Percentiles rank a stretch among this genome's conserved stretches.
Evolutionary conservation across 192 early-diverging fungal species (phyloP).

Genomic region (Tieghemiomyces parasiticus): DNA sequence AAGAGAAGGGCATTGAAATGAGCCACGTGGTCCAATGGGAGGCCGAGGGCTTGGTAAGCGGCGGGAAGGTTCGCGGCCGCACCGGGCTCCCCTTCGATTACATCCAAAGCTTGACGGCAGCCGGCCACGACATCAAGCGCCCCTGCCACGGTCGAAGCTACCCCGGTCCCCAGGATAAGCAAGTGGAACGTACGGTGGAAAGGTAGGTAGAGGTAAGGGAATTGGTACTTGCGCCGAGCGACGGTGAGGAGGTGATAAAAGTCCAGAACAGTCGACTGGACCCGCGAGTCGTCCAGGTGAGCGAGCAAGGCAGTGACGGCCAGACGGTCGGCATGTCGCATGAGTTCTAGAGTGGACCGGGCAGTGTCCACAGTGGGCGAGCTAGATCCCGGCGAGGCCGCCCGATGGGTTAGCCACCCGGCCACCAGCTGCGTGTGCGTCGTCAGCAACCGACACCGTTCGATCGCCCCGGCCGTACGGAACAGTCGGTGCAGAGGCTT

Average conservation of each 20-base stretch:
- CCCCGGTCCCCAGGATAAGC: conserved; percentile 2
- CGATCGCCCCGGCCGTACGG: not conserved
- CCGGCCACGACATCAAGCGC: not conserved
- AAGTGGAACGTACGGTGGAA: not conserved
- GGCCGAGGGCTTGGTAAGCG: not conserved
- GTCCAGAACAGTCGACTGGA: not conserved
- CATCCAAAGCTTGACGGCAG: not conserved
- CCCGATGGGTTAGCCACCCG: not conserved
- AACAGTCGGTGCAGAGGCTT: conserved; percentile 3
- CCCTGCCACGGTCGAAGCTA: not conserved
- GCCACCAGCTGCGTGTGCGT: not conserved
- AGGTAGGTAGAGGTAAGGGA: not conserved
- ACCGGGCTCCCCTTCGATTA: not conserved
- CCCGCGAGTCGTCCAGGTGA: not conserved
- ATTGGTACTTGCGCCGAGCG: not conserved
- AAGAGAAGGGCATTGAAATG: conserved; percentile 1
- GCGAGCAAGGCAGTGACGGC: not conserved
- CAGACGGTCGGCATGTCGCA: not conserved
- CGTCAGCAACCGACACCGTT: not conserved
- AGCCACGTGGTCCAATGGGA: not conserved
- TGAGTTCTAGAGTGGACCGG: not conserved
- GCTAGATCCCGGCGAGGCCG: not conserved
- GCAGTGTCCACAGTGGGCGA: not conserved
- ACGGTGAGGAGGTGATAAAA: not conserved
- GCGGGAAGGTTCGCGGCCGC: not conserved